phyloP scores from a whole-genome alignment of 306 rosid species.

The apple (Malus domestica) region ASM211411v1 NC_041801.1:2465001-2465500 shows the following conservation, averaged over 20 bases:
- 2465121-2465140: background rate
- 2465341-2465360: background rate
- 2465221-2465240: background rate
- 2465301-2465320: background rate
- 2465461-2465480: conserved; percentile 78
- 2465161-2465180: background rate
- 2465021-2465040: conserved; percentile 69
- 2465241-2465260: background rate
- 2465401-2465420: conserved; percentile 29
- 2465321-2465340: background rate
- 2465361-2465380: background rate
- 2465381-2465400: background rate
- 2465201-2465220: background rate
- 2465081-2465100: background rate
- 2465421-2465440: conserved; percentile 46
- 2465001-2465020: conserved; percentile 80
- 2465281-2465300: background rate
- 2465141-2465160: too few relatives aligned
- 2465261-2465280: background rate
- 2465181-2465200: background rate
- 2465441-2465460: conserved; percentile 59
- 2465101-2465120: background rate
- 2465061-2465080: conserved; percentile 59
- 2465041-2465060: conserved; percentile 52
- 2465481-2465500: conserved; percentile 66